Evolutionary conservation across 1,284 basidiomycete species (phyloP).

Genomic region (Boletus semigastroideus): DNA sequence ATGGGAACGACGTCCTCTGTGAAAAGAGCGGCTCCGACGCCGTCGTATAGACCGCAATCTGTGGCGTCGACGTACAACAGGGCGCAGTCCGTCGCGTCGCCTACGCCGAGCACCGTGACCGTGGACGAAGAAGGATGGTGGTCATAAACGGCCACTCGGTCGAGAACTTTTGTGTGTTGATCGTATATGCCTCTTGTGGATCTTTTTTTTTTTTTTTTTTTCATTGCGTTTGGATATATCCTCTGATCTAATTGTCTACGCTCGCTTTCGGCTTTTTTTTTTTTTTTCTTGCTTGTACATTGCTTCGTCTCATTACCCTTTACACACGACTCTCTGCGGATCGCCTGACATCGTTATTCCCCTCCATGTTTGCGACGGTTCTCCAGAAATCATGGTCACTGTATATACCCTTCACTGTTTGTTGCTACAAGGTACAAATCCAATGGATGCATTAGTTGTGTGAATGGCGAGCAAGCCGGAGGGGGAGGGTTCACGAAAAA

Average conservation of each 20-base stretch:
- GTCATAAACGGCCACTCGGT: constrained; percentile 38
- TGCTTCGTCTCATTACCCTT: background rate
- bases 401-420: constrained; percentile 43
- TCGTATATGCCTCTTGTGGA: constrained; percentile 5
- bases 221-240: constrained; percentile 15
- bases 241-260: constrained; percentile 27
- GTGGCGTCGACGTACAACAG: constrained; percentile 44
- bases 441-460: constrained; percentile 40
- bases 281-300: background rate
- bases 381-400: constrained; percentile 29
- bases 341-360: constrained; percentile 4
- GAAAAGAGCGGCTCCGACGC: constrained; percentile 33
- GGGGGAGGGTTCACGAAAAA: background rate
- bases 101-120: constrained; percentile 71
- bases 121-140: constrained; percentile 77
- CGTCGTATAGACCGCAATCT: constrained; percentile 29
- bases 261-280: background rate
- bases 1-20: constrained; percentile 36
- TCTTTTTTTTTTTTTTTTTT: background rate
- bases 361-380: constrained; percentile 16
- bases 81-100: constrained; percentile 50
- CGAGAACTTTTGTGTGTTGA: constrained; percentile 11
- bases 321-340: no score
- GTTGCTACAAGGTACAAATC: constrained; percentile 46
- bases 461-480: constrained; percentile 17